Evolutionary conservation across 2,329 filamentous ascomycete species (phyloP).

Genomic region (Escovopsis sp.): DNA sequence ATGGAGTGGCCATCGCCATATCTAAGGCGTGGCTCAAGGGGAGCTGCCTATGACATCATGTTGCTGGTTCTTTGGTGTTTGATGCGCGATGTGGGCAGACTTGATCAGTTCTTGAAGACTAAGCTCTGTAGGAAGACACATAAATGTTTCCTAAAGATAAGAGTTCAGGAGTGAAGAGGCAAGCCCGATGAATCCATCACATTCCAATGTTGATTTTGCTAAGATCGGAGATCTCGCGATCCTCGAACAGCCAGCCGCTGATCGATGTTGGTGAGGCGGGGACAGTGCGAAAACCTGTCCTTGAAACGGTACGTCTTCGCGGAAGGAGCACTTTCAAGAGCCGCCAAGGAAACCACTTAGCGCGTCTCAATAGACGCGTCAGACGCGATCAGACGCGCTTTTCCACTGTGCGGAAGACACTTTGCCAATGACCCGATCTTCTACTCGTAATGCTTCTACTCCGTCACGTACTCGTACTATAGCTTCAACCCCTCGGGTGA

Average conservation of each 20-base stretch:
- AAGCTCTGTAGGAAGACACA: background rate
- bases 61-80: too few species aligned
- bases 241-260: background rate
- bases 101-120: too few species aligned
- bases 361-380: constrained; percentile 2
- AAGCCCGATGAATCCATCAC: background rate
- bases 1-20: too few species aligned
- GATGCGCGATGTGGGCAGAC: too few species aligned
- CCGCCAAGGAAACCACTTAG: background rate
- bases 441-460: background rate
- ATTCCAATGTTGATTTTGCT: too few species aligned
- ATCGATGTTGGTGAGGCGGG: too few species aligned
- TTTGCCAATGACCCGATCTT: background rate
- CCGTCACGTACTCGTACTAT: too few species aligned
- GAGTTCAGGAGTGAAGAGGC: background rate
- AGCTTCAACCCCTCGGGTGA: background rate
- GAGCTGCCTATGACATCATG: too few species aligned
- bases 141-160: background rate
- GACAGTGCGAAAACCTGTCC: too few species aligned
- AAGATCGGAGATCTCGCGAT: background rate
- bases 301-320: too few species aligned
- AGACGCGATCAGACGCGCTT: constrained; percentile 6
- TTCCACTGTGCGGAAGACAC: background rate
- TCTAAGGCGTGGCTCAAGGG: too few species aligned
- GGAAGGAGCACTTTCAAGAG: too few species aligned